phyloP scores from a whole-genome alignment of 257 asterid genomes.

The Solanum sparsipilum region DNA sequence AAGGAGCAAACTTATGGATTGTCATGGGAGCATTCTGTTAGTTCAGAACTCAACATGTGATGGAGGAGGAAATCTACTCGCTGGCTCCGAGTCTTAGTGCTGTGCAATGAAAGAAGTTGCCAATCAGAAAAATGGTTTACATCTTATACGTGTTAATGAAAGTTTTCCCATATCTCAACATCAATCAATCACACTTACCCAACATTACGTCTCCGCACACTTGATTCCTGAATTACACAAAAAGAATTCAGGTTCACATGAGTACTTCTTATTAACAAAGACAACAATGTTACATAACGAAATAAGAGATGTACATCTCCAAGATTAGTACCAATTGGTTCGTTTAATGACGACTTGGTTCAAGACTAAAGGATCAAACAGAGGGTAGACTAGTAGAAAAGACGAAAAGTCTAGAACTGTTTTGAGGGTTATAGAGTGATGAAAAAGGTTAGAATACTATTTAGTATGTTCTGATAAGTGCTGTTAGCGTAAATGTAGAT shows the following conservation, averaged over 20 bases:
- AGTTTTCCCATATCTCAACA: not conserved
- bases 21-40: constrained; percentile 17
- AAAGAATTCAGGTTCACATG: not conserved
- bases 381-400: not conserved
- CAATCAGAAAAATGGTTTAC: not conserved
- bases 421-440: not conserved
- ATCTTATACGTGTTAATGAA: not conserved
- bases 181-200: constrained; percentile 38
- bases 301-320: not conserved
- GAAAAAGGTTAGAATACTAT: not conserved
- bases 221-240: constrained; percentile 38
- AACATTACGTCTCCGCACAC: constrained; percentile 28
- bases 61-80: constrained; percentile 88
- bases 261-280: not conserved
- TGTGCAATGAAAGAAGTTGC: constrained; percentile 21
- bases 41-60: constrained; percentile 88
- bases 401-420: not conserved
- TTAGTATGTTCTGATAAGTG: not conserved
- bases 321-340: not conserved
- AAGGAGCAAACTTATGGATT: constrained; percentile 15
- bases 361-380: not conserved
- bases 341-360: not conserved
- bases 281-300: not conserved
- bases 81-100: constrained; percentile 63
- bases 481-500: not conserved